phyloP scores from a whole-genome alignment of 192 early-diverging fungal genomes.

The Podila verticillata region DNA sequence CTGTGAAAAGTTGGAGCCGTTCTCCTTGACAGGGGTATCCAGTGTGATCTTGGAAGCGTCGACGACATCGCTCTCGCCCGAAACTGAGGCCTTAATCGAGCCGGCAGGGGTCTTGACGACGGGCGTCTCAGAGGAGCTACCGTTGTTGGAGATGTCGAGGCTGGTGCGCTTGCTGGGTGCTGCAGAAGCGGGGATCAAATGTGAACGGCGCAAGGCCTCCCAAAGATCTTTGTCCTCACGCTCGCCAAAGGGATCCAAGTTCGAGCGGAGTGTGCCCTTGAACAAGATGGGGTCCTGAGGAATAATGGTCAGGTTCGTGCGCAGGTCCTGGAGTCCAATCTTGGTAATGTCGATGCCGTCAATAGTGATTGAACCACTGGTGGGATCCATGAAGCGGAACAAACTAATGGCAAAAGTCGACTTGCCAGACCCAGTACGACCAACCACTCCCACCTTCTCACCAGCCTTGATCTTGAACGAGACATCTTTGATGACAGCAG shows the following conservation, averaged over 20 bases:
- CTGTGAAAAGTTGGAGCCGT: conserved; percentile 77
- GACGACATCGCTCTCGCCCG: conserved; percentile 8
- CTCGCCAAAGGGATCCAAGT: conserved; percentile 89
- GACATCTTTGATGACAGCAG: conserved; percentile 73
- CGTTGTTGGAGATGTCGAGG: conserved; percentile 4
- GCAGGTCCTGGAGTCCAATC: conserved; percentile 63
- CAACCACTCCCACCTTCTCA: conserved; percentile 73
- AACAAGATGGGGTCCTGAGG: conserved; percentile 83
- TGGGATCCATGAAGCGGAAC: conserved; percentile 68
- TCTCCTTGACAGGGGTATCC: conserved; percentile 79
- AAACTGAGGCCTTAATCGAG: conserved; percentile 3
- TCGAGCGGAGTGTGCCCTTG: conserved; percentile 75
- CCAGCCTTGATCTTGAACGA: conserved; percentile 64
- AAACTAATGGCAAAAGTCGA: conserved; percentile 64
- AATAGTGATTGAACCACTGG: conserved; percentile 55
- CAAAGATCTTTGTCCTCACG: conserved; percentile 78
- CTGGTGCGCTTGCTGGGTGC: conserved; percentile 26
- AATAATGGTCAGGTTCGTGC: conserved; percentile 70
- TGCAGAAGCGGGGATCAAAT: conserved; percentile 58
- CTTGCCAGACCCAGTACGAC: conserved; percentile 72
- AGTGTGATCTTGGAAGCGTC: conserved; percentile 55
- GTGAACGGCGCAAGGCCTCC: conserved; percentile 79
- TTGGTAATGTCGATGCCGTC: conserved; percentile 64
- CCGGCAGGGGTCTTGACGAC: neutral
- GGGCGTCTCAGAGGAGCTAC: conserved; percentile 1